These are phyloP conservation scores for Tolypocladium tropicale DNA, from an alignment of 2,329 filamentous ascomycete genomes.

Conservation along the genomic window DNA sequence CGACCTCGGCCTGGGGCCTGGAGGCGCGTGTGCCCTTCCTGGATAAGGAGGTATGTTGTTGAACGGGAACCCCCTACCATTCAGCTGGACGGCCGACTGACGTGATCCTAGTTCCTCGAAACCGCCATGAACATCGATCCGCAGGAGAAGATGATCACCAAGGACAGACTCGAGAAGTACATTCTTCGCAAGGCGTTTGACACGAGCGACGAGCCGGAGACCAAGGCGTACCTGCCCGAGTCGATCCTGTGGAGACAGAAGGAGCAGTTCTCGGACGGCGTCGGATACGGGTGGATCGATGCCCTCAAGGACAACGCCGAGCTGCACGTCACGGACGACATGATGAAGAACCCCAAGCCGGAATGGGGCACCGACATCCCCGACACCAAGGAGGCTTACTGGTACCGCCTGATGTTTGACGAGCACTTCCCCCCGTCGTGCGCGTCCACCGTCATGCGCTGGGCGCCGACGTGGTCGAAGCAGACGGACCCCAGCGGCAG, in stretches of 20 bases:
- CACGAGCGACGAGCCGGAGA: conserved; percentile 73
- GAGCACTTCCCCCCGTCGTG: conserved; percentile 93
- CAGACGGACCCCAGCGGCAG: conserved; percentile 92
- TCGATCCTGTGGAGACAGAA: conserved; percentile 97
- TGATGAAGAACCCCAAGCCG: conserved; percentile 96
- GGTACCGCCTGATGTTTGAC: conserved; percentile 98
- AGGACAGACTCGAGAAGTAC: conserved; percentile 90
- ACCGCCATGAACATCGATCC: conserved; percentile 90
- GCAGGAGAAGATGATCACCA: conserved; percentile 88
- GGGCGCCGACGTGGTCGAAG: conserved; percentile 96
- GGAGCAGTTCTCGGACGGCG: conserved; percentile 98
- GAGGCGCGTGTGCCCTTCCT: conserved; percentile 97
- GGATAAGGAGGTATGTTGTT: conserved; percentile 65
- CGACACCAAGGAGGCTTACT: conserved; percentile 96
- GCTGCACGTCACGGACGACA: conserved; percentile 83
- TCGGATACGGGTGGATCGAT: conserved; percentile 99
- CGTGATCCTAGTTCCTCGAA: conserved; percentile 65
- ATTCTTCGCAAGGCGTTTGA: conserved; percentile 97
- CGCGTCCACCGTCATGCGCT: conserved; percentile 87
- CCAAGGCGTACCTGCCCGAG: conserved; percentile 82
- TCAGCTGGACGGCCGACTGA: background rate
- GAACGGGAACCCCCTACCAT: no score
- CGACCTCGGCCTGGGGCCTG: conserved; percentile 93
- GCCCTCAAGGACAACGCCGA: conserved; percentile 92
- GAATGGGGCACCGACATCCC: conserved; percentile 92